Conservation (phyloP, 768 basidiomycete species). For the Boletus reticuloceps region DNA sequence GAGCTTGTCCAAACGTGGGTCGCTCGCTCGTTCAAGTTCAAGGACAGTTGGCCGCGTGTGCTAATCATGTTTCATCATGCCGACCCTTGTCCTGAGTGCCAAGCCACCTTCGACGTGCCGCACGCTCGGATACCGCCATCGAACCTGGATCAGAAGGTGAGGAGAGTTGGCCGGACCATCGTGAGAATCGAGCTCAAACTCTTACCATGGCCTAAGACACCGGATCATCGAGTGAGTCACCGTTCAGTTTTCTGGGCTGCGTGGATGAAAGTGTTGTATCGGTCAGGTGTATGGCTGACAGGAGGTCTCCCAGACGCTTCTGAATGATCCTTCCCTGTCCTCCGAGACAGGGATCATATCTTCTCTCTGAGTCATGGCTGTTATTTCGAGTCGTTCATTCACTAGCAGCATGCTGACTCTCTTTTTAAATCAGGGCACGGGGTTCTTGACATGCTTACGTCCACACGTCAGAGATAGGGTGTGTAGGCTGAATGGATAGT, state of each 20-base stretch:
- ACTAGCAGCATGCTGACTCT: conserved; percentile 8
- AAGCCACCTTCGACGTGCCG: no score
- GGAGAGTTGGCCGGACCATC: no score
- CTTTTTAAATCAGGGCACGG: not conserved
- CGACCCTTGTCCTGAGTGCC: no score
- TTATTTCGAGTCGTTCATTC: not conserved
- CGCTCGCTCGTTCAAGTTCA: not conserved
- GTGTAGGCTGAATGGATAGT: no score
- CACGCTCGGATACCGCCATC: no score
- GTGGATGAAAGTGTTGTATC: conserved; percentile 28
- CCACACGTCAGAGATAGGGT: no score
- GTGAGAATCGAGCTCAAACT: no score
- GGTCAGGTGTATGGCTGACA: not conserved
- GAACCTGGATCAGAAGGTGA: no score
- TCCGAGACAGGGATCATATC: conserved; percentile 21
- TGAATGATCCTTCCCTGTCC: conserved; percentile 24
- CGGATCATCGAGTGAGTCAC: conserved; percentile 9
- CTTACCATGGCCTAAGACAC: no score
- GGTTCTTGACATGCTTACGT: no score
- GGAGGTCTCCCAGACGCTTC: conserved; percentile 28
- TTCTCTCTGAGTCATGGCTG: conserved; percentile 32
- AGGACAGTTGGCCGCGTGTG: no score
- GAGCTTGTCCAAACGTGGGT: conserved; percentile 9
- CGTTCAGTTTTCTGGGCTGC: not conserved
- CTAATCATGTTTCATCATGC: no score